Evolutionary conservation across 805 yeast species (phyloP), one percentile per base, ranked within the genome.

Genomic region (Starmerella stellata): DNA sequence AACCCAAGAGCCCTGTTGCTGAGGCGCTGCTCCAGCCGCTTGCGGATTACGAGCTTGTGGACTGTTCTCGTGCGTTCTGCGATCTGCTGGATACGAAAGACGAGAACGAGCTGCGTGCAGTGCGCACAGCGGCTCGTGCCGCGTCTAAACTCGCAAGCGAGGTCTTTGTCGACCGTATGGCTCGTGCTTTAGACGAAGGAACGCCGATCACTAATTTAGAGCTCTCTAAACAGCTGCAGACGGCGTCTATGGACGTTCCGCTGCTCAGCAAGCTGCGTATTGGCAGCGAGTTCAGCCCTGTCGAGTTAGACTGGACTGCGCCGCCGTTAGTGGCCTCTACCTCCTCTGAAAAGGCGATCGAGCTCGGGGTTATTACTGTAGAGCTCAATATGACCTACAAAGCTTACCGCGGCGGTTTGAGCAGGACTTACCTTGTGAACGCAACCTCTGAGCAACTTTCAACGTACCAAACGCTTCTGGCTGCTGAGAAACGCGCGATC

Each of bases 251-350:
- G 51, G 81, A 78, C 52, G 61, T 62, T n/a, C 73, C 70, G 48
- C 78, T 78, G 62, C 70, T 75, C 56, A 71, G 74, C 51, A 68
- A 69, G 46, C 55, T 72, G 35, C 65, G 66, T 41, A 47, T 69
- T 17, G 75, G 78, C 34, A 62, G 69, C 25, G 87, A 78, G 39
- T 77, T 83, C 44, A 93, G 82, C 51, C 63, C 76, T 4, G 73
- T 71, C 44, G 70, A 73, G 45, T 61, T 87, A 17, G 96, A 87
- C 56, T 87, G 95, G 95, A 79, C 93, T 47, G 82, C 80, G 57
- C 73, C 83, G 39, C 95, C 96, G 21, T 93, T 82, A 61, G 77
- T 92, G 49, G 93, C 93, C 39, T 70, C 72, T 38, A 68, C 72
- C 43, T 19, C 17, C 11, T 27, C 16, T 2, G 71, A 69, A 45